Evolutionary conservation across 2,329 filamentous ascomycete genomes (phyloP).

Genomic region (Penicillium olsonii): DNA sequence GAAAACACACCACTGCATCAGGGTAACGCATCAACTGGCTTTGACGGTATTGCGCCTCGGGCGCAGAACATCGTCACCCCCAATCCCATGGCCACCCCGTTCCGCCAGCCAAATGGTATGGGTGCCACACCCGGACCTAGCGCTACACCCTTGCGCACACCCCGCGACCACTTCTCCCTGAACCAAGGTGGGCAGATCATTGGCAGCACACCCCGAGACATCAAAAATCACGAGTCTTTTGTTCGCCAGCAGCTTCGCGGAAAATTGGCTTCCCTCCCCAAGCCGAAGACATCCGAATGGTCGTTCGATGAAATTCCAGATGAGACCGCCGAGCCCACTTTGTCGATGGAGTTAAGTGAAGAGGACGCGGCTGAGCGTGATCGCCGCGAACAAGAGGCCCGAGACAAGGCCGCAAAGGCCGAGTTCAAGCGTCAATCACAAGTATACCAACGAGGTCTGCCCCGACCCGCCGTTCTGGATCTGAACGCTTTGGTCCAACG

Average conservation of each 20-base stretch:
- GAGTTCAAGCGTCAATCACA: constrained; percentile 85
- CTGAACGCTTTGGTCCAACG: constrained; percentile 66
- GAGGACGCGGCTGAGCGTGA: constrained; percentile 76
- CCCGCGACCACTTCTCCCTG: constrained; percentile 81
- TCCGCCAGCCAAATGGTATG: constrained; percentile 66
- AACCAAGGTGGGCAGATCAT: constrained; percentile 71
- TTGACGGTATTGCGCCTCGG: constrained; percentile 79
- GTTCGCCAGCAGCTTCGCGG: constrained; percentile 65
- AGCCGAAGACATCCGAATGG: constrained; percentile 91
- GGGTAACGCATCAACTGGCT: constrained; percentile 78
- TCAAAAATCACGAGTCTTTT: constrained; percentile 69
- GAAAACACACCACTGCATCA: constrained; percentile 90
- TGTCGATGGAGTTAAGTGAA: constrained; percentile 55
- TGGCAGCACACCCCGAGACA: constrained; percentile 74
- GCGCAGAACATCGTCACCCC: constrained; percentile 84
- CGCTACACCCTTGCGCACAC: constrained; percentile 83
- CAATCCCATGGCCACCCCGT: constrained; percentile 90
- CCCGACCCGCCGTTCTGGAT: constrained; percentile 74
- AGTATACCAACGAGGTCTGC: constrained; percentile 83
- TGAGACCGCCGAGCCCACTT: constrained; percentile 65
- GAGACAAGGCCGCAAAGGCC: constrained; percentile 64
- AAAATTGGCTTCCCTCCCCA: constrained; percentile 76
- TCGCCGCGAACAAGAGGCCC: constrained; percentile 62
- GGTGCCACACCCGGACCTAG: constrained; percentile 67
- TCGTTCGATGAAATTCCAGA: constrained; percentile 85